phyloP scores from a whole-genome alignment of 2,329 filamentous ascomycete species.

The Orbilia brochopaga region DNA sequence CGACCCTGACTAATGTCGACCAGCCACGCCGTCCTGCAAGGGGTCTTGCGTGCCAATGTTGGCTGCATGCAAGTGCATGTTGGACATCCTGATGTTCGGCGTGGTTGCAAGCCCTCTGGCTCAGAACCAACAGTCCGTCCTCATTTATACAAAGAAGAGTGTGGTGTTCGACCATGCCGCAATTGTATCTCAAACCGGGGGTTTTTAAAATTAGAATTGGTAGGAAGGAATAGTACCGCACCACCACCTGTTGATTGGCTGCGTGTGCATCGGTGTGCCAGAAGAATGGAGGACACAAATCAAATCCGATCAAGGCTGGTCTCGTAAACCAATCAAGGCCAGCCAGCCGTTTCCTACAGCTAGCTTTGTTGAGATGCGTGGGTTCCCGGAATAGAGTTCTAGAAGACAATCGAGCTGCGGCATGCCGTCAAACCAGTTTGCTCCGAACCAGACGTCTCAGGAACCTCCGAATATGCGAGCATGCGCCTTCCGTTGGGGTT shows the following conservation, averaged over 20 bases:
- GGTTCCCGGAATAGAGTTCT: no score
- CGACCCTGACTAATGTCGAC: background rate
- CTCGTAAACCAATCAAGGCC: no score
- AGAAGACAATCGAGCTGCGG: background rate
- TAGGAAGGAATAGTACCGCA: background rate
- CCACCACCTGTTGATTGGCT: background rate
- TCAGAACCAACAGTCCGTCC: background rate
- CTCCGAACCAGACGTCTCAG: background rate
- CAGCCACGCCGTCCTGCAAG: slow-evolving; percentile 1
- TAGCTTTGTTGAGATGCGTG: background rate
- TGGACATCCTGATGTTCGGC: background rate
- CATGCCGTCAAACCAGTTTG: background rate
- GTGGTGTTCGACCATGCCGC: background rate
- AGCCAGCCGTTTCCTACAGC: background rate
- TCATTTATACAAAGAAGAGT: background rate
- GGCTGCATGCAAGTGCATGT: background rate
- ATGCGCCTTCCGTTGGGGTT: background rate
- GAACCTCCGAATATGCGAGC: background rate
- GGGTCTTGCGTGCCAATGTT: background rate
- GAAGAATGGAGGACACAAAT: no score
- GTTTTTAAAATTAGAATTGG: background rate
- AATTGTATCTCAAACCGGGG: background rate
- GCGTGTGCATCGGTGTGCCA: background rate
- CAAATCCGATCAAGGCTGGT: no score
- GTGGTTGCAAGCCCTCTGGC: background rate